A percentile compares a stretch with the other conserved stretches of the same genome.
Conservation (phyloP, 2,329 filamentous ascomycete genomes). For the Monilinia laxa region DNA sequence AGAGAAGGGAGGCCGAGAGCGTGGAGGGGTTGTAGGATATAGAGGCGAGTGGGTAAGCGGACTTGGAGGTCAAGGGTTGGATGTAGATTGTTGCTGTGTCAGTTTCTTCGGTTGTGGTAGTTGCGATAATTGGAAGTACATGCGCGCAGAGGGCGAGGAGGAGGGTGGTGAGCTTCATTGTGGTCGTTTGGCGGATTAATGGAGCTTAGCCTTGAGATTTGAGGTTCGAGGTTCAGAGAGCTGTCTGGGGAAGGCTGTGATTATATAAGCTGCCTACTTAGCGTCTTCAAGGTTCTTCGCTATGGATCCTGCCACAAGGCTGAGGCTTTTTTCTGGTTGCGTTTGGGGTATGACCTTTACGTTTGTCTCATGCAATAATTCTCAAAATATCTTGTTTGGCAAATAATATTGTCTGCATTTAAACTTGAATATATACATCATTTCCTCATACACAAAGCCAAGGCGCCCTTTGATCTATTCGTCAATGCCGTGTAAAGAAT, state of each 20-base stretch:
- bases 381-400: neutral
- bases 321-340: neutral
- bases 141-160: conserved; percentile 44
- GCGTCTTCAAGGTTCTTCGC: conserved; percentile 6
- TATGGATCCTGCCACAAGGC: neutral
- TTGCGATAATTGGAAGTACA: conserved; percentile 43
- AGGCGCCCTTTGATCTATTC: conserved; percentile 10
- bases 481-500: conserved; percentile 10
- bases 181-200: neutral
- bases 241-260: conserved; percentile 23
- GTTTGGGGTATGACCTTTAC: neutral
- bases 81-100: conserved; percentile 37
- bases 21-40: conserved; percentile 54
- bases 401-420: conserved; percentile 15
- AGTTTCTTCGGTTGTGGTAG: conserved; percentile 43
- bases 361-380: neutral
- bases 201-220: conserved; percentile 12
- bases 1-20: conserved; percentile 48
- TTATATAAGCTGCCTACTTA: conserved; percentile 10
- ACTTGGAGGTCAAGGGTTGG: conserved; percentile 32
- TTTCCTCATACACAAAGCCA: conserved; percentile 7
- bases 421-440: conserved; percentile 16
- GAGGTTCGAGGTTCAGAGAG: conserved; percentile 23
- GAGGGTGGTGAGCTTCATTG: conserved; percentile 43
- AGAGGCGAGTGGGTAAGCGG: conserved; percentile 54